Evolutionary conservation across 2,329 filamentous ascomycete species (phyloP).

Genomic region (Botrytis medusae): DNA sequence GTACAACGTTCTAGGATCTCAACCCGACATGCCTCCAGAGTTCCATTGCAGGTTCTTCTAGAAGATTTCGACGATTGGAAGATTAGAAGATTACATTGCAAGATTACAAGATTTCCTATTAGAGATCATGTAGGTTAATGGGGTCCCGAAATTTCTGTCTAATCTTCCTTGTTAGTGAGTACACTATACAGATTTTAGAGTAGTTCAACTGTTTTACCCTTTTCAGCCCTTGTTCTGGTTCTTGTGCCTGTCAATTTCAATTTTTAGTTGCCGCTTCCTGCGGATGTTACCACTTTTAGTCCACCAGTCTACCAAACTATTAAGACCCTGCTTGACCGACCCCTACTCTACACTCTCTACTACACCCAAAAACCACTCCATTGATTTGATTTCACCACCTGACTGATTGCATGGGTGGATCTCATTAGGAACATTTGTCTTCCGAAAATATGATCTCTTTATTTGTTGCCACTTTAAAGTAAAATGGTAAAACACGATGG

Average conservation of each 20-base stretch:
- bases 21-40: neutral
- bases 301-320: constrained; percentile 7
- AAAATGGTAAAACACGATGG: neutral
- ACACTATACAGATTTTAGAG: neutral
- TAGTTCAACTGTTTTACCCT: neutral
- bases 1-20: neutral
- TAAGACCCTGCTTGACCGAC: neutral
- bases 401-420: constrained; percentile 1
- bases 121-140: neutral
- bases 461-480: neutral
- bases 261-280: constrained; percentile 23
- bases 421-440: neutral
- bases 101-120: neutral
- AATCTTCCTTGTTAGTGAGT: neutral
- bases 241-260: constrained; percentile 15
- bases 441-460: neutral
- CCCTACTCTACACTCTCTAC: neutral
- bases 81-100: neutral
- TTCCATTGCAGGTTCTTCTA: constrained; percentile 16
- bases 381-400: constrained; percentile 3
- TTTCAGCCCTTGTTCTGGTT: neutral
- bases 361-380: neutral
- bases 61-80: constrained; percentile 8
- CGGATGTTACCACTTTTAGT: constrained; percentile 18
- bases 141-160: neutral